These are phyloP conservation scores for Thelephora ganbajun DNA, from an alignment of 768 basidiomycete species.

Conservation along the genomic window DNA sequence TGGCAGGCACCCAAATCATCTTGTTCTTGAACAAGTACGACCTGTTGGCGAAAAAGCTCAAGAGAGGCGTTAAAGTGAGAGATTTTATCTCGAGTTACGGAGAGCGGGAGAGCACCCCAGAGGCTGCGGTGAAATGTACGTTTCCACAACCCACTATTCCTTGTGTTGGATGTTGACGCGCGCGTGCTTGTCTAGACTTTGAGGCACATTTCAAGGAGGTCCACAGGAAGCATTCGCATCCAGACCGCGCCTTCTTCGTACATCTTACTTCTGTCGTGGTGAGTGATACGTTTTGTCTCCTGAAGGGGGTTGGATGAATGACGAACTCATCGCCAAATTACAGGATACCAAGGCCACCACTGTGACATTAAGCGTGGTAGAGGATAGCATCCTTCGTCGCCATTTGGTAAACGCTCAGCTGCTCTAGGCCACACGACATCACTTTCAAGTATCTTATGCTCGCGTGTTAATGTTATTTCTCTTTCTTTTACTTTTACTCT, in stretches of 20 bases:
- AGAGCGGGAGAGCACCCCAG: constrained; percentile 54
- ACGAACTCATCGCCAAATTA: constrained; percentile 4
- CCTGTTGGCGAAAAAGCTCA: constrained; percentile 58
- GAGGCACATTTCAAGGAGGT: constrained; percentile 73
- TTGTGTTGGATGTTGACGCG: constrained; percentile 5
- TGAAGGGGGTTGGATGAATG: constrained; percentile 5
- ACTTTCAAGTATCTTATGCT: too few relatives aligned
- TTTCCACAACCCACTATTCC: background rate
- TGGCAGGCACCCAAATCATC: constrained; percentile 18
- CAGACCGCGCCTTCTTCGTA: constrained; percentile 52
- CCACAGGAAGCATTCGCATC: constrained; percentile 43
- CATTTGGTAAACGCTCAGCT: constrained; percentile 60
- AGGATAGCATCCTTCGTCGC: constrained; percentile 59
- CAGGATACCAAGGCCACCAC: constrained; percentile 70
- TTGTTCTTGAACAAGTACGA: constrained; percentile 43
- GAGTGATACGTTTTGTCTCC: constrained; percentile 17
- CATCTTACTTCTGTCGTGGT: constrained; percentile 73
- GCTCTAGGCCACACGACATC: constrained; percentile 23
- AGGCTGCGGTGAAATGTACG: constrained; percentile 60
- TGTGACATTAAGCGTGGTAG: constrained; percentile 56
- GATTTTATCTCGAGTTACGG: constrained; percentile 65
- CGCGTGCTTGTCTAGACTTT: constrained; percentile 37
- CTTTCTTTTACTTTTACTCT: too few relatives aligned
- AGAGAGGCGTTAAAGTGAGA: constrained; percentile 47
- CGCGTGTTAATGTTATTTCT: too few relatives aligned